Evolutionary conservation across 2,329 filamentous ascomycete genomes (phyloP).

Genomic region (Aspergillus sp.): DNA sequence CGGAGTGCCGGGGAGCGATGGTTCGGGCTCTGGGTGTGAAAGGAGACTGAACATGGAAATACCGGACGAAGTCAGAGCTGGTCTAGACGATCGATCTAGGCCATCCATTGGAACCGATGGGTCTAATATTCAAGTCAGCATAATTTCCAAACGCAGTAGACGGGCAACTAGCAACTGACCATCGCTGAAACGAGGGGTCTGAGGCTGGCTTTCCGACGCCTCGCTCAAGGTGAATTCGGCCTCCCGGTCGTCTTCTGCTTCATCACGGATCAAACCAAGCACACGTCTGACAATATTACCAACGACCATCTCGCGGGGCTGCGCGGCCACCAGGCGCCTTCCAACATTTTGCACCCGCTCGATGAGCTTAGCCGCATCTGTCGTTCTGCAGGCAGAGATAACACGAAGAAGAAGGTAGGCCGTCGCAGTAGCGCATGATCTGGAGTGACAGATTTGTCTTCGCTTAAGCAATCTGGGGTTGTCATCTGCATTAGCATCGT

Average conservation of each 20-base stretch:
- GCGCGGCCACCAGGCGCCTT: slow-evolving; percentile 70
- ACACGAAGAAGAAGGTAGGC: slow-evolving; percentile 83
- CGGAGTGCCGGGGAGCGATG: slow-evolving; percentile 35
- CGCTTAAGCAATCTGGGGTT: slow-evolving; percentile 72
- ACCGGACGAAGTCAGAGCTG: slow-evolving; percentile 56
- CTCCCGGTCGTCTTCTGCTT: slow-evolving; percentile 75
- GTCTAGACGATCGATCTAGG: slow-evolving; percentile 42
- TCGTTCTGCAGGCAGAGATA: slow-evolving; percentile 74
- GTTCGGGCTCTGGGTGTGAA: slow-evolving; percentile 56
- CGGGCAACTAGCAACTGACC: slow-evolving; percentile 17
- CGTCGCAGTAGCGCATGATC: slow-evolving; percentile 86
- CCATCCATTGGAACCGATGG: slow-evolving; percentile 22
- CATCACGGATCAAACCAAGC: slow-evolving; percentile 83
- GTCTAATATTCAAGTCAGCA: slow-evolving; percentile 12
- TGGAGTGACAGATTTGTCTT: slow-evolving; percentile 80
- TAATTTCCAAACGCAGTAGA: not conserved
- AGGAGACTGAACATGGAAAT: slow-evolving; percentile 88
- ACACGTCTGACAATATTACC: slow-evolving; percentile 92
- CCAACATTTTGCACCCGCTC: slow-evolving; percentile 76
- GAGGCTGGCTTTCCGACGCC: slow-evolving; percentile 49
- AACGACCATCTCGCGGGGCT: slow-evolving; percentile 85
- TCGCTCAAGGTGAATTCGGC: slow-evolving; percentile 58
- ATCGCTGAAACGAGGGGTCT: slow-evolving; percentile 35
- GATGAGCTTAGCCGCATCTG: slow-evolving; percentile 72
- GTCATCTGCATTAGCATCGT: slow-evolving; percentile 13